Base-by-base conservation (phyloP, 805 yeast genomes). In the Candida argentea region DNA sequence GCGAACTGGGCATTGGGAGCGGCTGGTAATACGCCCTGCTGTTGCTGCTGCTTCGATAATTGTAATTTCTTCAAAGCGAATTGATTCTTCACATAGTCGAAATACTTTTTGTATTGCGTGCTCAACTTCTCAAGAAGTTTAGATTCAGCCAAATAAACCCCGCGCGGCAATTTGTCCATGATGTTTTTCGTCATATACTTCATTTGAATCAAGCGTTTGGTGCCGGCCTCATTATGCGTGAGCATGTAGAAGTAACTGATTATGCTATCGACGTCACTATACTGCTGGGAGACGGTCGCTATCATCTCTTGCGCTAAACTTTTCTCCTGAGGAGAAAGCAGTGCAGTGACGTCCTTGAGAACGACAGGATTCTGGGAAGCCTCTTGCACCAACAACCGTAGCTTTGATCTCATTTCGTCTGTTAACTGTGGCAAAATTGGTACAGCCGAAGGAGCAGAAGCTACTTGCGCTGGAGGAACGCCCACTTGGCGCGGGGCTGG, bases 121-220 rank as follows among this genome's bases (percentile, higher is more conserved):
- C 77, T 73, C 31, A 85, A 67, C 50, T 76, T 78, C 24, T 73
- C 82, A 29, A 83, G 58, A 22, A 82, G 62, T 26, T 75, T 83
- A 10, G 80, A 79, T n/a, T 73, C 71, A 1, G 87, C 87, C 36
- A 76, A 69, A 44, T 68, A 84, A 14, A 67, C 60, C 4, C 78
- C 78, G 37, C 72, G 64, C 33, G 75, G 69, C 38, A 84, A 60
- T 25, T 70, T 75, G 28, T 83, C 91, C 39, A 77, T 55, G 35
- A 84, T 80, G 46, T 77, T 80, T 43, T 74, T 77, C 24, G 83
- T 74, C 77, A 84, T 77, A 35, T 74, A 67, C 52, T 84, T 76
- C 65, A 82, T 72, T 46, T 81, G 87, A 34, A 86, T 65, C 34
- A 86, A 67, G 39, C 82, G 70, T 43, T 73, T 75, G 2, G 94